Evolutionary conservation across 1,139 yeast species (phyloP), one percentile per base, ranked within the genome.

Genomic region (Saccharomyces uvarum): DNA sequence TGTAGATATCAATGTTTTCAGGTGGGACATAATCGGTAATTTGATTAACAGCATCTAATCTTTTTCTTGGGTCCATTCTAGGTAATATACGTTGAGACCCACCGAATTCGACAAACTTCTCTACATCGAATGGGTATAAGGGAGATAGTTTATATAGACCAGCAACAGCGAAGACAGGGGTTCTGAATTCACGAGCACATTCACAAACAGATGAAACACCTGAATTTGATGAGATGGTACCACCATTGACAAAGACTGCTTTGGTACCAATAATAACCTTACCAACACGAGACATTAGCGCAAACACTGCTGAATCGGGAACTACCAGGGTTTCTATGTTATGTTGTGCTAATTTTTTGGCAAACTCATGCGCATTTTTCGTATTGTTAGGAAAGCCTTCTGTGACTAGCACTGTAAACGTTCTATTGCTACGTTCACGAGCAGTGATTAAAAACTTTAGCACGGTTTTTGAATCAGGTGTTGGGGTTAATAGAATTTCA

Each of bases 221-320:
- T 4, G 71, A 64, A 0, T 96, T 83, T 24, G 87, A 82, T 2
- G 96, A 83, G 56, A 90, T 81, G 61, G 97, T 86, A 8, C 99
- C 98, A 56, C 99, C 99, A 68, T 95, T 93, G 54, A 96, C 96
- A 69, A 89, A 86, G 7, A 95, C 97, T 0, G 96, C 83, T 61
- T 88, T 82, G 1, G 98, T 85, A 24, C 98, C 97, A 58, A 95
- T 81, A 58, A 93, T 82, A 28, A 95, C 99, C 70, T 95, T 95
- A 50, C 98, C 97, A 2, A 95, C 99, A 60, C 97, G 77, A 51
- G 97, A 87, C 99, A 95, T 95, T 51, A 95, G 88, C 0, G 99
- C 98, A 71, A 86, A 89, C 0, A 86, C 90, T 28, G 96, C 86
- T 3, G 95, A 80, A 68, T 95, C 99, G 0, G 99, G 98, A 50